These are phyloP conservation scores for Curvularia verruculosa DNA, from an alignment of 2,329 filamentous ascomycete species.

Conservation along the genomic window DNA sequence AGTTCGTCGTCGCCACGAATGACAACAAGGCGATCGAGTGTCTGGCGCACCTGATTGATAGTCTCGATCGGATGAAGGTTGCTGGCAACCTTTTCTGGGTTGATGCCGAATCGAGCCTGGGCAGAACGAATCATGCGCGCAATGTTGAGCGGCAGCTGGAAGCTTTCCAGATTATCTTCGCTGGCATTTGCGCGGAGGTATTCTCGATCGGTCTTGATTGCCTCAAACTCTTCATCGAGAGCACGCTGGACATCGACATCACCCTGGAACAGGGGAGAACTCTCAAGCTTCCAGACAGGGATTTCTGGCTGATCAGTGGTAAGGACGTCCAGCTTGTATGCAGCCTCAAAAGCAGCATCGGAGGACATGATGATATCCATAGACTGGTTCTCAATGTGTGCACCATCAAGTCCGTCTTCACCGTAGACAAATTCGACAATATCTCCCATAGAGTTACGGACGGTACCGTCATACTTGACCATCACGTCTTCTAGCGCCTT, in stretches of 20 bases:
- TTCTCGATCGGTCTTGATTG: conserved; percentile 74
- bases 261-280: conserved; percentile 83
- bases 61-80: conserved; percentile 89
- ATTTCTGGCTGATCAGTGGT: conserved; percentile 69
- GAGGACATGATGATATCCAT: conserved; percentile 86
- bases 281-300: conserved; percentile 75
- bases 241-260: conserved; percentile 86
- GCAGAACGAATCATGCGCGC: conserved; percentile 89
- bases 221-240: conserved; percentile 87
- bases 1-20: conserved; percentile 85
- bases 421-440: conserved; percentile 97
- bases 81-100: conserved; percentile 76
- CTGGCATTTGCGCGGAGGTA: conserved; percentile 72
- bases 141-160: conserved; percentile 93
- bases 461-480: conserved; percentile 96
- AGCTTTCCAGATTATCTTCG: conserved; percentile 76
- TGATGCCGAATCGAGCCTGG: conserved; percentile 88
- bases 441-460: conserved; percentile 94
- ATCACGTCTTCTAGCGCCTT: conserved; percentile 98
- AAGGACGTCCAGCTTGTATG: conserved; percentile 88
- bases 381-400: conserved; percentile 89
- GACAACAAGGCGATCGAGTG: conserved; percentile 79
- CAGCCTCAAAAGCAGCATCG: conserved; percentile 75
- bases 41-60: conserved; percentile 75
- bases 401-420: conserved; percentile 94